Evolutionary conservation across 805 yeast species (phyloP).

Genomic region (Starmera dryadoides): DNA sequence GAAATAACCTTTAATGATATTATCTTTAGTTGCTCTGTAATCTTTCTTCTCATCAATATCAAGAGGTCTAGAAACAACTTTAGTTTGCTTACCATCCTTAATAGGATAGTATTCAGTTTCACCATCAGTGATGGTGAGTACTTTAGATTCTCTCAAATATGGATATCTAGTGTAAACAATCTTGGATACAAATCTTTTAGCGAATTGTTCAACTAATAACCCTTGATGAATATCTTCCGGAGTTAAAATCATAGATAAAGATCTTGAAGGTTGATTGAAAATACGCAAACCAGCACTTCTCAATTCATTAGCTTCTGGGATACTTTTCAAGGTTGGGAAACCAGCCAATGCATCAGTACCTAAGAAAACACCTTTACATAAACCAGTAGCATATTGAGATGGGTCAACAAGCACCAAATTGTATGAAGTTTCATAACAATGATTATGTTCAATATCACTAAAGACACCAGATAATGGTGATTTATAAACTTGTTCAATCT

Average conservation of each 20-base stretch:
- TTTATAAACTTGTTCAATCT: conserved; percentile 54
- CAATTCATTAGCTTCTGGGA: conserved; percentile 52
- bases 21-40: conserved; percentile 34
- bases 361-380: conserved; percentile 55
- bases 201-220: conserved; percentile 53
- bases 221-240: conserved; percentile 50
- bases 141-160: conserved; percentile 72
- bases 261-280: conserved; percentile 79
- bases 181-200: conserved; percentile 52
- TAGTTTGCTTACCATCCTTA: conserved; percentile 22
- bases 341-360: conserved; percentile 81
- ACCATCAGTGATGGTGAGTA: conserved; percentile 55
- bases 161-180: conserved; percentile 85
- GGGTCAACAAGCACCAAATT: conserved; percentile 39
- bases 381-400: conserved; percentile 41
- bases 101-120: conserved; percentile 34
- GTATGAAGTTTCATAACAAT: conserved; percentile 60
- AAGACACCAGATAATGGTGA: conserved; percentile 76
- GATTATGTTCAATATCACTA: conserved; percentile 71
- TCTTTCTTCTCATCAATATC: conserved; percentile 40
- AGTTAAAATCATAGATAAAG: conserved; percentile 70
- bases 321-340: conserved; percentile 74
- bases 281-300: conserved; percentile 60
- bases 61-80: conserved; percentile 29
- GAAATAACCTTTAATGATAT: conserved; percentile 35